Conservation (phyloP, 1,284 basidiomycete genomes). For the Earliella scabrosa region DNA sequence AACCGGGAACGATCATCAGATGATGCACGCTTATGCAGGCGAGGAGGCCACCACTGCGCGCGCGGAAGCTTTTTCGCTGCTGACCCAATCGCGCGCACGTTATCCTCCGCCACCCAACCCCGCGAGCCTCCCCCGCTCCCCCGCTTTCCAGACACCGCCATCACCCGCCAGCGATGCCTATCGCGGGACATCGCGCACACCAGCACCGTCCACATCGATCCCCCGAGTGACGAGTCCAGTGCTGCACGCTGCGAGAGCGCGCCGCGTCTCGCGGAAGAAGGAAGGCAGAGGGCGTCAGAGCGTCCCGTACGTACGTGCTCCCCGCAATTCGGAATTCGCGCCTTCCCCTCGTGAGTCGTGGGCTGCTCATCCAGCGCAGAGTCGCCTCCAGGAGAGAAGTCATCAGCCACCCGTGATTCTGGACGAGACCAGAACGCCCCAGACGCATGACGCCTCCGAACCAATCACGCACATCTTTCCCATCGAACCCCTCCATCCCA, state of each 20-base stretch:
- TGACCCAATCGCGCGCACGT: conserved; percentile 16
- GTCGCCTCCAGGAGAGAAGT: neutral
- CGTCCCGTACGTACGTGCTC: neutral
- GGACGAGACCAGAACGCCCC: conserved; percentile 14
- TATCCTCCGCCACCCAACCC: conserved; percentile 12
- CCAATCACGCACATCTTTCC: conserved; percentile 8
- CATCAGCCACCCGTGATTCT: neutral
- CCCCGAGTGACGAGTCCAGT: neutral
- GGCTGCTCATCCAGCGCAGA: neutral
- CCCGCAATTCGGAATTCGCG: conserved; percentile 7
- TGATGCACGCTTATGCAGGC: conserved; percentile 10
- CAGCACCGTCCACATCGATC: neutral
- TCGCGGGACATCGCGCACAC: conserved; percentile 9
- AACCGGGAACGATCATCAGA: conserved; percentile 22
- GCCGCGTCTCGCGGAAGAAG: conserved; percentile 23
- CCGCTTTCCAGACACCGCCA: conserved; percentile 4
- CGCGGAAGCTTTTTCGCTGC: conserved; percentile 25
- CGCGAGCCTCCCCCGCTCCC: conserved; percentile 9
- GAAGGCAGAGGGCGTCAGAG: neutral
- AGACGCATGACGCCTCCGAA: conserved; percentile 2
- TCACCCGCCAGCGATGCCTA: conserved; percentile 8
- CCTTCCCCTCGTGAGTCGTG: conserved; percentile 6
- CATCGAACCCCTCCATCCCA: conserved; percentile 13
- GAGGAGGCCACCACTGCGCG: too few relatives aligned
- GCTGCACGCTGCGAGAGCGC: too few relatives aligned